phyloP scores from a whole-genome alignment of 345 rosid genomes.

The Syzygium aqueum region DNA sequence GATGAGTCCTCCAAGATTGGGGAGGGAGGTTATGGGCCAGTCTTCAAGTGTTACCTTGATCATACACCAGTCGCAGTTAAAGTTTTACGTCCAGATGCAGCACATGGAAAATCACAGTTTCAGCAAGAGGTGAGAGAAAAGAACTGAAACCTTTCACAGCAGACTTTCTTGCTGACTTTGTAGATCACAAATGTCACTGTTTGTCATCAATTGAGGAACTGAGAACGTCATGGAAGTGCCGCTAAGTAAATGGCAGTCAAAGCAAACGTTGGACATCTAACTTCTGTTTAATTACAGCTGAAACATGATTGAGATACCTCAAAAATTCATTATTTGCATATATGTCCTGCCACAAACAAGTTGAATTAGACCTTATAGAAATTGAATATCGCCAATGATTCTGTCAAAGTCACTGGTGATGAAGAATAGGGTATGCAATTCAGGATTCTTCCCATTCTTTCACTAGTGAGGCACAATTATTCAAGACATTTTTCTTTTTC shows the following conservation, averaged over 20 bases:
- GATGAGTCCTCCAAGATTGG: slow-evolving; percentile 50
- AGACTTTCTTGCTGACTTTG: neutral
- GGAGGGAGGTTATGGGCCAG: slow-evolving; percentile 98
- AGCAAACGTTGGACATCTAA: neutral
- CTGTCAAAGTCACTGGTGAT: neutral
- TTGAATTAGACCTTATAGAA: neutral
- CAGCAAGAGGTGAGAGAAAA: slow-evolving; percentile 60
- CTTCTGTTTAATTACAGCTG: neutral
- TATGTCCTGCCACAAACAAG: neutral
- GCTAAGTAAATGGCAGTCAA: neutral
- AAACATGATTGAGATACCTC: neutral
- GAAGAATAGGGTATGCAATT: neutral
- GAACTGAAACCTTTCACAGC: neutral
- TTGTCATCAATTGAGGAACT: neutral
- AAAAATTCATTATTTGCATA: neutral
- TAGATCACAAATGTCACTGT: neutral
- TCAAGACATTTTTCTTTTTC: neutral
- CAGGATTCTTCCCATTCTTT: neutral
- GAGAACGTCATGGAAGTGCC: neutral
- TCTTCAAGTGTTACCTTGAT: slow-evolving; percentile 69
- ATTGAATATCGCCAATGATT: neutral
- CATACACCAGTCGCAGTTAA: slow-evolving; percentile 83
- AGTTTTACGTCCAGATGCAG: slow-evolving; percentile 89
- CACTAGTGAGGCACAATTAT: neutral
- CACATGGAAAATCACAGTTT: slow-evolving; percentile 86